phyloP scores from a whole-genome alignment of 1,284 basidiomycete species.

The Apiotrichum sp. region DNA sequence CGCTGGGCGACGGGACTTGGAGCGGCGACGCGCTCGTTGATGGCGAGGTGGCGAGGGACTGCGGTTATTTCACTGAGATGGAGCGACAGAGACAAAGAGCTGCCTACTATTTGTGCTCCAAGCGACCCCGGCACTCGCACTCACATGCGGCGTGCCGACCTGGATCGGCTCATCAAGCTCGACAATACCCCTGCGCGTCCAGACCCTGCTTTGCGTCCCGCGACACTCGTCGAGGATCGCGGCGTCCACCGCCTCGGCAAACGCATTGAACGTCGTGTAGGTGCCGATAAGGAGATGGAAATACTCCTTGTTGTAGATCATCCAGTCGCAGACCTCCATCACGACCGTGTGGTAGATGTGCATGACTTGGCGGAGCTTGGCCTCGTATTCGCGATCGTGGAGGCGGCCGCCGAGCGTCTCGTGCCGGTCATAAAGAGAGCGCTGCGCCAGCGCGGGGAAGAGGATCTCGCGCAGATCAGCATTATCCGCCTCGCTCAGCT shows the following conservation, averaged over 20 bases:
- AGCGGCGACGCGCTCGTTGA: neutral
- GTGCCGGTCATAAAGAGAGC: neutral
- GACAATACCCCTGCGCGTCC: neutral
- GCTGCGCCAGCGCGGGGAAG: conserved; percentile 2
- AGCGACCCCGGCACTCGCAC: neutral
- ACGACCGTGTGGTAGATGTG: conserved; percentile 12
- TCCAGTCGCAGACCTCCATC: conserved; percentile 13
- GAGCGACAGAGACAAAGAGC: too few species aligned
- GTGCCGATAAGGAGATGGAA: conserved; percentile 9
- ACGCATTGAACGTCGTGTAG: conserved; percentile 1
- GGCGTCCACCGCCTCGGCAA: conserved; percentile 2
- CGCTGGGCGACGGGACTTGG: neutral
- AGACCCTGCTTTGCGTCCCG: neutral
- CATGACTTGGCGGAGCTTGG: conserved; percentile 5
- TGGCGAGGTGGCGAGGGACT: neutral
- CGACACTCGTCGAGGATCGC: conserved; percentile 11
- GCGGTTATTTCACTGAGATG: neutral
- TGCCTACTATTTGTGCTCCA: neutral
- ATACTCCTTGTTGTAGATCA: conserved; percentile 9
- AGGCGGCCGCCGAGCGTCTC: conserved; percentile 1
- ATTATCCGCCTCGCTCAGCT: conserved; percentile 5
- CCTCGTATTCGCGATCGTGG: neutral
- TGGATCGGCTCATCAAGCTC: conserved; percentile 2
- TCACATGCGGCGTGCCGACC: conserved; percentile 1
- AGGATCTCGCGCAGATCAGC: conserved; percentile 8